Conservation (phyloP, 139 green algal species). For the Chlorella sp. region DNA sequence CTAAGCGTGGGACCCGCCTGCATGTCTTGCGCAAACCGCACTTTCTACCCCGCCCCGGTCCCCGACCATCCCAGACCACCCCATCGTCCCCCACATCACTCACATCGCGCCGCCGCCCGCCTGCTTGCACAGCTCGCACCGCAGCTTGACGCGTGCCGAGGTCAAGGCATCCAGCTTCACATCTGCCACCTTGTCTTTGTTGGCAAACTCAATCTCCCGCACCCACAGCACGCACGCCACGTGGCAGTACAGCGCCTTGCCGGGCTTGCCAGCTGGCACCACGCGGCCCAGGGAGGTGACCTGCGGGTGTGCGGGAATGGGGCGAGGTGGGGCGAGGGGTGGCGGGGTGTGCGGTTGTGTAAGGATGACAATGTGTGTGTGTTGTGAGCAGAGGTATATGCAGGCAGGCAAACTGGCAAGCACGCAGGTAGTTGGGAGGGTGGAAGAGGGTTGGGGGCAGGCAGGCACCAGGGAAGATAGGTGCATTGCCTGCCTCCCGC, state of each 20-base stretch:
- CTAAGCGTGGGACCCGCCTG: too few species aligned
- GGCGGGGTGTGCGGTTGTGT: too few species aligned
- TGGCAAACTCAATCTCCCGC: constrained; percentile 38
- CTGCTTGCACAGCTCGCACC: constrained; percentile 54
- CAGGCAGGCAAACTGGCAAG: not conserved
- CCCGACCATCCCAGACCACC: not conserved
- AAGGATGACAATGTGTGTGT: not conserved
- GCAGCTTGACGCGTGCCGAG: constrained; percentile 34
- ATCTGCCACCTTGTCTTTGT: constrained; percentile 33
- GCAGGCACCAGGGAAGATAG: too few species aligned
- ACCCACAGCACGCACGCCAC: constrained; percentile 56
- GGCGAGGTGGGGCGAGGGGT: not conserved
- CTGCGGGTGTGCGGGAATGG: not conserved
- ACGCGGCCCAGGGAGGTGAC: constrained; percentile 32
- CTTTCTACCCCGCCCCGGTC: not conserved
- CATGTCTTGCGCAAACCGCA: not conserved
- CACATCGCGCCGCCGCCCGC: constrained; percentile 49
- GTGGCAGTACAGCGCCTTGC: constrained; percentile 30
- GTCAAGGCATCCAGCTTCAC: constrained; percentile 40
- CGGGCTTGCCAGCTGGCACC: not conserved
- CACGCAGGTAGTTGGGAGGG: too few species aligned
- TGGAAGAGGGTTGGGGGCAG: too few species aligned
- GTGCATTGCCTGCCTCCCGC: too few species aligned
- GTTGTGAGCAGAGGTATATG: not conserved
- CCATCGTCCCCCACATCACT: constrained; percentile 2